Conservation (phyloP, 768 basidiomycete genomes). For the Mycena pura region DNA sequence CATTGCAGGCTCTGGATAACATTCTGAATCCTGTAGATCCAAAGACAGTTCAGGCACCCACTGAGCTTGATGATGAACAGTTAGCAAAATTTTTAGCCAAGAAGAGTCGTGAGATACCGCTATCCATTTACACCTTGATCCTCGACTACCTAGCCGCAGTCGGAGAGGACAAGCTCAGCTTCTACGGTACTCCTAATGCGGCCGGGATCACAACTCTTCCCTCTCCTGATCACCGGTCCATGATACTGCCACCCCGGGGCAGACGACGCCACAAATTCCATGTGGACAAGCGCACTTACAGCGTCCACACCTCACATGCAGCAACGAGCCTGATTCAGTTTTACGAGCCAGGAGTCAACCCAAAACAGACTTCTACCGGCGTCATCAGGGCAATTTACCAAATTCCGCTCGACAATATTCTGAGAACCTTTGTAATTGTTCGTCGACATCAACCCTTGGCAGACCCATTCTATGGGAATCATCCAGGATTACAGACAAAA, state of each 20-base stretch:
- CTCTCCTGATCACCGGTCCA: background rate
- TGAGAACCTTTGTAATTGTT: constrained; percentile 3
- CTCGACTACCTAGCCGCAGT: background rate
- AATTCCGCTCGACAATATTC: constrained; percentile 7
- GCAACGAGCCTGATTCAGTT: constrained; percentile 9
- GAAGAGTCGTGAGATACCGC: background rate
- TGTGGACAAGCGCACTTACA: constrained; percentile 11
- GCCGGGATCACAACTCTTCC: constrained; percentile 3
- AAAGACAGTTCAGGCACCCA: background rate
- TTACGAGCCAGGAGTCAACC: background rate
- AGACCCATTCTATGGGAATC: background rate
- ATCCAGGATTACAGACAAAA: background rate
- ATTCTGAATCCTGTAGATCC: constrained; percentile 1
- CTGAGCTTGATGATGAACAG: background rate
- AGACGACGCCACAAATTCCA: background rate
- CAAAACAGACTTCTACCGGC: background rate
- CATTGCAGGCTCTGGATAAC: background rate
- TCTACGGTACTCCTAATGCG: background rate
- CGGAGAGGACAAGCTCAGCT: constrained; percentile 7
- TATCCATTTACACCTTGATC: background rate
- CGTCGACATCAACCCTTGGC: background rate
- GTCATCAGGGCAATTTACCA: background rate
- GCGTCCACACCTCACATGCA: background rate
- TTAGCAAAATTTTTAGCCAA: background rate
- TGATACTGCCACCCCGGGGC: constrained; percentile 13